phyloP scores from a whole-genome alignment of 257 asterid genomes.

The Phtheirospermum japonicum region DNA sequence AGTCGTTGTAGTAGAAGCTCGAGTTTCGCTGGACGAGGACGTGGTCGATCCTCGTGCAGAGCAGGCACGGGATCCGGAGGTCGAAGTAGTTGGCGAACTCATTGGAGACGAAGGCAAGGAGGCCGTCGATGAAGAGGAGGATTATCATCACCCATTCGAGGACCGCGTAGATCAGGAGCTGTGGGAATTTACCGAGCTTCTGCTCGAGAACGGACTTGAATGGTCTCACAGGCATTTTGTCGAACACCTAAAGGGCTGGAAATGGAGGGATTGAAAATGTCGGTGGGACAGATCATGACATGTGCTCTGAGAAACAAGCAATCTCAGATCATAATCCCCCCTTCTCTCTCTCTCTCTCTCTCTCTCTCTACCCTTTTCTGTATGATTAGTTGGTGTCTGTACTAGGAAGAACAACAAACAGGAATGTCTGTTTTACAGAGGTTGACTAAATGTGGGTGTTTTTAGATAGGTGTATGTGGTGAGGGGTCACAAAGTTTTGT shows the following conservation, averaged over 20 bases:
- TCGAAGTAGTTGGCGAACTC: conserved; percentile 64
- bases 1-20: conserved; percentile 58
- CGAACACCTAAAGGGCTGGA: neutral
- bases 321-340: conserved; percentile 60
- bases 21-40: conserved; percentile 45
- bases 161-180: conserved; percentile 47
- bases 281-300: conserved; percentile 56
- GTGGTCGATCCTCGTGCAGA: conserved; percentile 73
- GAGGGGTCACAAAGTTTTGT: conserved; percentile 16
- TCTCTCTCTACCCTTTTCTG: conserved; percentile 20
- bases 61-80: conserved; percentile 60
- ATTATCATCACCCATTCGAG: conserved; percentile 75
- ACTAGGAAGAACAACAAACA: conserved; percentile 6
- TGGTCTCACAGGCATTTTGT: conserved; percentile 26
- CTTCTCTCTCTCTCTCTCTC: conserved; percentile 28
- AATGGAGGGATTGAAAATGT: conserved; percentile 4
- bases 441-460: conserved; percentile 33
- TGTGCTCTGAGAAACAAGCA: conserved; percentile 26
- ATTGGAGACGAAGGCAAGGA: conserved; percentile 53
- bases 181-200: conserved; percentile 46
- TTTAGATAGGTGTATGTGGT: conserved; percentile 23
- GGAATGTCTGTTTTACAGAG: conserved; percentile 23
- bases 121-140: conserved; percentile 63
- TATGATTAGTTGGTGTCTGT: neutral
- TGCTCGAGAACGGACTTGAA: conserved; percentile 41